Base-by-base conservation (phyloP, 371 early-diverging fungal genomes). In the Mucor indicus region DNA sequence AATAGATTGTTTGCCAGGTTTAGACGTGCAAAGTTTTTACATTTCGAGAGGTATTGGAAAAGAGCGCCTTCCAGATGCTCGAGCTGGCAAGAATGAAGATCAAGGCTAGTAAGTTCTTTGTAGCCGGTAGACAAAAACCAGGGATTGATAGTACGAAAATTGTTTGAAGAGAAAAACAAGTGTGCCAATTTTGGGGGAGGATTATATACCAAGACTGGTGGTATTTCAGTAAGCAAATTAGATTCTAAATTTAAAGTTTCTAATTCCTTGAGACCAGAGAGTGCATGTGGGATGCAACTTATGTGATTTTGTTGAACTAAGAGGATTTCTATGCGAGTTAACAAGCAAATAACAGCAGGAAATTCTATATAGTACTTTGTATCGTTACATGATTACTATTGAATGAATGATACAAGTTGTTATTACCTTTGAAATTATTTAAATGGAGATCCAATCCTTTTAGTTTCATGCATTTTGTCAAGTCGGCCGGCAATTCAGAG, bases 1-100 rank as follows among this genome's bases (percentile, higher is more conserved):
- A 87, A 63, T 7, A 65, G 55, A 48, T 87, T 87, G 60, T 81
- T 79, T 13, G 83, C 80, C 37, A 87, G 50, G 55, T 85, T 83
- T 20, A 87, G 61, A 22, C 83, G 67, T 13, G 67, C 56, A 1
- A 86, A 62, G 6, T 64, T 56, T 27, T 48, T 61, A 22, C 75
- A 47, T 16, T 62, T 53, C 0, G 77, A 55, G 13, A 74, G 57
- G 1, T 52, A 42, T 7, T 16, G 39, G 25, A 62, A 52, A 7
- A 65, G 50, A 4, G 17, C 9, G 2, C 38, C 17, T 4, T 72
- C 63, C 11, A 83, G 30, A 10, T 20, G 16, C 3, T 32, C 37
- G 13, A 86, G 59, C 16, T 67, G 60, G 39, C 85, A 85, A 4
- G 81, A 77, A 48, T 84, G 84, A 23, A 84, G 44, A 42, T 84